phyloP scores from a whole-genome alignment of 129 eudicot genomes.

The Smallanthus sonchifolius region DNA sequence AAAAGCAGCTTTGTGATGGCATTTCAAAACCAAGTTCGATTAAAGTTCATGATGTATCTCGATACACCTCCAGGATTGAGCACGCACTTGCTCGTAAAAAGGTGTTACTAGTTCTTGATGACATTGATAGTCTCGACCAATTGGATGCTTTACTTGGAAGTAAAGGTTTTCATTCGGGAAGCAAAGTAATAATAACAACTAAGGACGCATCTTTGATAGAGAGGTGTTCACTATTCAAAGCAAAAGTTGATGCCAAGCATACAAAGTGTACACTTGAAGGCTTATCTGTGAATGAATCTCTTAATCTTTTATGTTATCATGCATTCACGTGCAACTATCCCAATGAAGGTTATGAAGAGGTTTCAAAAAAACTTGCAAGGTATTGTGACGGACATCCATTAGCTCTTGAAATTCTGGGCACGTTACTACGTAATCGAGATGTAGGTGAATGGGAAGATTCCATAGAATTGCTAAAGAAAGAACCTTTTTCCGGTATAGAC shows the following conservation, averaged over 20 bases:
- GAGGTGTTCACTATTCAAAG: not conserved
- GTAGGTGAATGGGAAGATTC: conserved; percentile 4
- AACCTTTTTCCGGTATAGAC: not conserved
- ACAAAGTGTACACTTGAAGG: not conserved
- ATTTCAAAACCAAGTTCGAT: not conserved
- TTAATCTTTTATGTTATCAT: conserved; percentile 24
- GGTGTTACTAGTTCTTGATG: conserved; percentile 29
- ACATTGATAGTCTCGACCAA: not conserved
- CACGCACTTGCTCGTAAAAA: not conserved
- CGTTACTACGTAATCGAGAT: conserved; percentile 7
- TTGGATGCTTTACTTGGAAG: not conserved
- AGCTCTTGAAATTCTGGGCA: conserved; percentile 25
- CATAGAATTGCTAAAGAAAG: conserved; percentile 1
- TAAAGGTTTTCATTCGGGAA: conserved; percentile 14
- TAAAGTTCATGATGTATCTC: not conserved
- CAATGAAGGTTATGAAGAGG: not conserved
- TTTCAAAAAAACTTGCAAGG: not conserved
- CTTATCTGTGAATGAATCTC: not conserved
- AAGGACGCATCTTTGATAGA: not conserved
- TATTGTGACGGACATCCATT: conserved; percentile 29
- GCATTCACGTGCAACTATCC: conserved; percentile 27
- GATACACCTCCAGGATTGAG: conserved; percentile 11
- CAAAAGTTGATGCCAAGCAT: not conserved
- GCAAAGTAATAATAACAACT: conserved; percentile 36
- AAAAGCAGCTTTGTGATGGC: conserved; percentile 21